A percentile compares a stretch with the other conserved stretches of the same genome.
phyloP scores from a whole-genome alignment of 129 eudicot genomes.

The Solidago caesia region DNA sequence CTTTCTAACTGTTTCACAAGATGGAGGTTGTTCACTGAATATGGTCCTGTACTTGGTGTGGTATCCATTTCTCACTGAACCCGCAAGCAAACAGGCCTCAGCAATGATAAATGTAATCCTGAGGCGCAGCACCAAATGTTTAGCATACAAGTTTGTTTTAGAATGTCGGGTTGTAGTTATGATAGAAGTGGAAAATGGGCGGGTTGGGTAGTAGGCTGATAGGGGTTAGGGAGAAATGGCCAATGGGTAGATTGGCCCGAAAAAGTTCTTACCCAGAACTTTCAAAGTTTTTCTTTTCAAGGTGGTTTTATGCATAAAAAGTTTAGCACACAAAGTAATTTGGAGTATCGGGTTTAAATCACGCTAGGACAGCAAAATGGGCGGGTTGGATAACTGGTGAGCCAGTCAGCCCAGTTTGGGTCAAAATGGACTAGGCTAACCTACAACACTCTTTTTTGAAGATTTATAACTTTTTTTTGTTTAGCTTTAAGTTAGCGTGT shows the following conservation, averaged over 20 bases:
- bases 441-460: not conserved
- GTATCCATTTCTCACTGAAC: constrained; percentile 86
- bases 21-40: constrained; percentile 48
- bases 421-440: not conserved
- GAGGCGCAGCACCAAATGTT: constrained; percentile 2
- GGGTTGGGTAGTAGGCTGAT: not conserved
- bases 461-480: not conserved
- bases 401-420: not conserved
- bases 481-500: not conserved
- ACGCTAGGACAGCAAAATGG: no score
- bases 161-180: not conserved
- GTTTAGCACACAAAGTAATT: no score
- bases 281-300: no score
- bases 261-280: no score
- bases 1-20: constrained; percentile 83
- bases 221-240: not conserved
- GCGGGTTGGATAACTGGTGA: no score
- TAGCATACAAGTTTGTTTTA: not conserved
- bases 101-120: constrained; percentile 83
- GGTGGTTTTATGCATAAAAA: no score
- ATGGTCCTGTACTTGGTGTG: constrained; percentile 74
- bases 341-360: no score
- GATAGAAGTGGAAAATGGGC: not conserved
- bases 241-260: not conserved
- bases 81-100: constrained; percentile 82